Evolutionary conservation across 2,329 filamentous ascomycete genomes (phyloP).

Genomic region (Mycocentrospora acerina): DNA sequence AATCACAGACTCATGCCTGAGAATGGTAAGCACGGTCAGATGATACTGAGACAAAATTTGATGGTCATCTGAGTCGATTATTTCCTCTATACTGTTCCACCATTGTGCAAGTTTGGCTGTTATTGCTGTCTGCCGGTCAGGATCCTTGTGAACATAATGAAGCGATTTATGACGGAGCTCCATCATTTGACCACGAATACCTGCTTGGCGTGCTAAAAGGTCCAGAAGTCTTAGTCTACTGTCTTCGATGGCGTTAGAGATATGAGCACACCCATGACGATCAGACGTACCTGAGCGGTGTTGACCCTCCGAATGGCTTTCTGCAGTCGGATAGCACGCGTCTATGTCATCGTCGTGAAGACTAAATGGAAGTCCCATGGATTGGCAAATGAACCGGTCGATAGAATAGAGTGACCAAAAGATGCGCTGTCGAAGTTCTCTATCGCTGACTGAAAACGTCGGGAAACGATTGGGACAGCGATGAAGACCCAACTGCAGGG

Average conservation of each 20-base stretch:
- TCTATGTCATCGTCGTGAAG: conserved; percentile 61
- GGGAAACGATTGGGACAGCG: conserved; percentile 57
- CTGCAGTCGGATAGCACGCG: conserved; percentile 56
- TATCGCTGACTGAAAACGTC: conserved; percentile 52
- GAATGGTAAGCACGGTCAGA: conserved; percentile 45
- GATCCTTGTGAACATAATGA: conserved; percentile 47
- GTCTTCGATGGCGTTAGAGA: conserved; percentile 7
- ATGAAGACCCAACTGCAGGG: conserved; percentile 61
- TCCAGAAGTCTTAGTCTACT: conserved; percentile 17
- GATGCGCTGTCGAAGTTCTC: conserved; percentile 52
- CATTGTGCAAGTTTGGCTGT: conserved; percentile 54
- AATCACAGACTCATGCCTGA: conserved; percentile 55
- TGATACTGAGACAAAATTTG: conserved; percentile 37
- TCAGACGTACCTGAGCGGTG: conserved; percentile 13
- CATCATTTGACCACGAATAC: conserved; percentile 54
- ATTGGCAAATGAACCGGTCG: conserved; percentile 59
- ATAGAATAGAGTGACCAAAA: conserved; percentile 61
- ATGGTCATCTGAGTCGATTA: conserved; percentile 43
- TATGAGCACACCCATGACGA: not conserved
- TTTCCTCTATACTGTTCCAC: conserved; percentile 57
- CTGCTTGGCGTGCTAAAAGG: conserved; percentile 50
- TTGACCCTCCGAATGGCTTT: conserved; percentile 42
- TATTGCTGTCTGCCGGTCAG: conserved; percentile 48
- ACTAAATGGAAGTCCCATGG: conserved; percentile 56
- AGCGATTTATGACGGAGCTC: conserved; percentile 57